These are phyloP conservation scores for Hypholoma fasciculare DNA, from an alignment of 768 basidiomycete genomes.

Conservation along the genomic window DNA sequence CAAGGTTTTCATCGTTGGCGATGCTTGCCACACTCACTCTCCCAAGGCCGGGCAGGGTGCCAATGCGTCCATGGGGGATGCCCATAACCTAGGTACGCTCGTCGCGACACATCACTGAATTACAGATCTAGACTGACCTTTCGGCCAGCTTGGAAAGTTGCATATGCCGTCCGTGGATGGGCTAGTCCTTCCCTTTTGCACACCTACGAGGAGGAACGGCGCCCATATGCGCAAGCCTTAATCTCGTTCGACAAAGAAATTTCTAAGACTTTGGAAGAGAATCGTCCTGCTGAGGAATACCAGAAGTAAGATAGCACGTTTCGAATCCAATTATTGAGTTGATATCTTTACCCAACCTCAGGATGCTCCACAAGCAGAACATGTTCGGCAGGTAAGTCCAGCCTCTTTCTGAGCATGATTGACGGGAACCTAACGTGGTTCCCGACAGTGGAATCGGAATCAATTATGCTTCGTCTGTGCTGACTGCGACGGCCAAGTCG, in stretches of 20 bases:
- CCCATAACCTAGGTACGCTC: not conserved
- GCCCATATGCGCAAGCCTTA: conserved; percentile 1
- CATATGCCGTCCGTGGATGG: not conserved
- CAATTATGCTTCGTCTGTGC: conserved; percentile 3
- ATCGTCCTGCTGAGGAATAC: not conserved
- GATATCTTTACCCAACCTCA: not conserved
- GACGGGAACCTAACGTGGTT: not conserved
- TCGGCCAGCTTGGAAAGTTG: not conserved
- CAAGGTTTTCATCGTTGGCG: conserved; percentile 7
- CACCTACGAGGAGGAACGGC: conserved; percentile 2
- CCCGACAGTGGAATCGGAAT: conserved; percentile 9
- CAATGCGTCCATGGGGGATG: conserved; percentile 11
- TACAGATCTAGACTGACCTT: not conserved
- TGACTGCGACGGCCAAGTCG: not conserved
- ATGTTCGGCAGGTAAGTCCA: conserved; percentile 9
- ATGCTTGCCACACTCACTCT: conserved; percentile 12
- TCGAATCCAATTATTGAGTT: not conserved
- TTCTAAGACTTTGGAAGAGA: not conserved
- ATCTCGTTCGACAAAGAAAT: conserved; percentile 1
- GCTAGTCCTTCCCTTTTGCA: not conserved
- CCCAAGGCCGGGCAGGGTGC: conserved; percentile 13
- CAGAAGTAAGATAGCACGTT: not conserved
- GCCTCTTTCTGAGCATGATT: too few species aligned
- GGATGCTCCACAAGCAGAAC: conserved; percentile 9
- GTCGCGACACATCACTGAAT: not conserved